A percentile compares a stretch with the other conserved stretches of the same genome.
Evolutionary conservation across 2,329 filamentous ascomycete genomes (phyloP).

Genomic region (Colletotrichum chrysophilum): DNA sequence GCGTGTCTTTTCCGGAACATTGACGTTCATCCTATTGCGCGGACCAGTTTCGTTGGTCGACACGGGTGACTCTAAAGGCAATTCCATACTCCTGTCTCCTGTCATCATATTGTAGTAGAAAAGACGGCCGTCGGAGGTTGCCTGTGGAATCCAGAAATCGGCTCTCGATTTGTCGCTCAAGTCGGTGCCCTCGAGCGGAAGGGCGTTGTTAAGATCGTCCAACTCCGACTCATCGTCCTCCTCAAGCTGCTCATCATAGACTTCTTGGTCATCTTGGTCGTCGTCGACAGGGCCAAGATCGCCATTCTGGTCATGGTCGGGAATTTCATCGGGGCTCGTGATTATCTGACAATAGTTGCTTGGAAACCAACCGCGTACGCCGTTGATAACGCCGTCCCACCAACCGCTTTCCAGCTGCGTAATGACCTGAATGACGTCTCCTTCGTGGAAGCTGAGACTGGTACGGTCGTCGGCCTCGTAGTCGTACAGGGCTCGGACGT

Average conservation of each 20-base stretch:
- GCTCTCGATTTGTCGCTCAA: constrained; percentile 77
- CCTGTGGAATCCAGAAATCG: constrained; percentile 98
- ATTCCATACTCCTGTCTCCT: constrained; percentile 90
- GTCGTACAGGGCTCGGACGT: constrained; percentile 95
- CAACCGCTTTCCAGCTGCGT: constrained; percentile 94
- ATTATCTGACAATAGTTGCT: constrained; percentile 98
- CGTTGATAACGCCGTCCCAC: constrained; percentile 99
- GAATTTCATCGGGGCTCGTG: constrained; percentile 74
- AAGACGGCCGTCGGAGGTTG: constrained; percentile 87
- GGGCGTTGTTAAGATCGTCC: constrained; percentile 60
- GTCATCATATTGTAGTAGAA: constrained; percentile 99
- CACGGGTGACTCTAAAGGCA: constrained; percentile 89
- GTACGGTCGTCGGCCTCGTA: constrained; percentile 98
- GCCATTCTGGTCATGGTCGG: constrained; percentile 62
- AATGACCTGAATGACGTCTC: constrained; percentile 97
- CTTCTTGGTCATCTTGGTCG: constrained; percentile 67
- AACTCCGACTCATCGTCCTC: constrained; percentile 68
- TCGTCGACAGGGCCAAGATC: constrained; percentile 63
- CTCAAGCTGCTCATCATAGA: constrained; percentile 71
- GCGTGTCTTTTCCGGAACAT: constrained; percentile 86
- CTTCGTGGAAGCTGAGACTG: constrained; percentile 94
- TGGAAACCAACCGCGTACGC: constrained; percentile 96
- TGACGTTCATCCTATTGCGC: constrained; percentile 85
- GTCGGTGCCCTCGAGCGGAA: constrained; percentile 73
- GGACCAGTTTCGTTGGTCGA: constrained; percentile 84